A percentile compares a stretch with the other conserved stretches of the same genome.
Conservation (phyloP, 2,329 filamentous ascomycete genomes). For the Juglanconis sp. region DNA sequence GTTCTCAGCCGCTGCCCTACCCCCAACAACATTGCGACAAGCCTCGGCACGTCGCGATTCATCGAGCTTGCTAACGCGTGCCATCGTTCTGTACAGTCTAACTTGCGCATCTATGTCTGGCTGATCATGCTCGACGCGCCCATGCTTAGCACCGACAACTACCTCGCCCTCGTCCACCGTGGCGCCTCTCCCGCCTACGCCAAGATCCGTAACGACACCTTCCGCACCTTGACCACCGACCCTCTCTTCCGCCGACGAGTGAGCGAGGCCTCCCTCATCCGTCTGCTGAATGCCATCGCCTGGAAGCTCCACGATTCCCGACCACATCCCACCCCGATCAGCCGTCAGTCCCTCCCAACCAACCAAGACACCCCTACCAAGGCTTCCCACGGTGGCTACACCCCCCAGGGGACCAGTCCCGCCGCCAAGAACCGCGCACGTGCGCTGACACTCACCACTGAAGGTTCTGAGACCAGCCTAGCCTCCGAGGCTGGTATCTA, state of each 20-base stretch:
- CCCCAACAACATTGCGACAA: not conserved
- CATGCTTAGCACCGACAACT: conserved; percentile 79
- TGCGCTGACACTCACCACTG: conserved; percentile 58
- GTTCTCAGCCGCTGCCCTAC: not conserved
- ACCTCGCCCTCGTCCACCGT: conserved; percentile 85
- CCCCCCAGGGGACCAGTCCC: conserved; percentile 40
- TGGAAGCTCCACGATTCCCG: conserved; percentile 87
- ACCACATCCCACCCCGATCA: conserved; percentile 33
- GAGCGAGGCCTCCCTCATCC: conserved; percentile 90
- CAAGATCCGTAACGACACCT: conserved; percentile 98
- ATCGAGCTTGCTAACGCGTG: not conserved
- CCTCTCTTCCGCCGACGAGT: conserved; percentile 95
- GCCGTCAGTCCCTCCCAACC: conserved; percentile 30
- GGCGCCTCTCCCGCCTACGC: conserved; percentile 91
- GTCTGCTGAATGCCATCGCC: conserved; percentile 88
- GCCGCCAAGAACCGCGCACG: conserved; percentile 50
- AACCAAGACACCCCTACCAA: conserved; percentile 32
- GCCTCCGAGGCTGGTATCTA: conserved; percentile 75
- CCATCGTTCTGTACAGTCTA: conserved; percentile 58
- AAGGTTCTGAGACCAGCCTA: conserved; percentile 57
- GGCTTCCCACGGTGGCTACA: conserved; percentile 21
- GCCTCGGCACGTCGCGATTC: conserved; percentile 1
- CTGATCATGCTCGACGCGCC: conserved; percentile 87
- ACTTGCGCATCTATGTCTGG: conserved; percentile 93
- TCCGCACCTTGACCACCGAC: conserved; percentile 92